Base-by-base conservation (phyloP, 169 alveolate genomes). In the Theileria parva region DNA sequence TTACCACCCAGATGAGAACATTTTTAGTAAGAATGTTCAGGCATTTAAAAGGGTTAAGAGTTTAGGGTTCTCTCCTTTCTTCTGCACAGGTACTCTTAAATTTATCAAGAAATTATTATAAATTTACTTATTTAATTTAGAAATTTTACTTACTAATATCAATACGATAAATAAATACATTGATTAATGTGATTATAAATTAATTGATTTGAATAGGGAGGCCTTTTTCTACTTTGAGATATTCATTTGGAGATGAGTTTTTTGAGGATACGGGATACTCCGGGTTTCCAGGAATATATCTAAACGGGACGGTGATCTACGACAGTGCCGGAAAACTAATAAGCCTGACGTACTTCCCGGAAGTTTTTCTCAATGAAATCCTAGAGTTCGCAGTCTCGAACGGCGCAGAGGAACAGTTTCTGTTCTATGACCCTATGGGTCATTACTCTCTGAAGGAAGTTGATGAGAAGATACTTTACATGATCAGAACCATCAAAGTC, bases 281-380 rank as follows among this genome's bases (percentile, higher is more conserved):
- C 13, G 91, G 86, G 21, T 85, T 30, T 65, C 91, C 91, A 12
- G 91, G 91, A 13, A 63, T 85, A 11, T 85, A 85, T 61, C 78
- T 65, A 74, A 79, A 79, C 64, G 91, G 91, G 9, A 63, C 80
- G 12, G 87, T 79, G 11, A 83, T 85, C 0, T 85, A 71, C 77
- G 87, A 76, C 53, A 44, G 28, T 15, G 27, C 30, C 4, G 91
- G 91, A 2, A 34, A 37, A 23, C 71, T 85, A 30, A 53, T 85
- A 13, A 68, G 74, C 28, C 15, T 74, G 76, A 27, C 0, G n/a
- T 11, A 23, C 17, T 85, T 85, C 80, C 39, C 66, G 1, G 44
- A 27, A 15, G 57, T 3, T 15, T 72, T 74, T 66, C 8, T 85
- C 2, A 9, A 60, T 9, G 75, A 19, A 28, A 64, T 85, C 32